phyloP scores from a whole-genome alignment of 768 basidiomycete species.

The button mushroom (Agaricus bisporus) region DNA sequence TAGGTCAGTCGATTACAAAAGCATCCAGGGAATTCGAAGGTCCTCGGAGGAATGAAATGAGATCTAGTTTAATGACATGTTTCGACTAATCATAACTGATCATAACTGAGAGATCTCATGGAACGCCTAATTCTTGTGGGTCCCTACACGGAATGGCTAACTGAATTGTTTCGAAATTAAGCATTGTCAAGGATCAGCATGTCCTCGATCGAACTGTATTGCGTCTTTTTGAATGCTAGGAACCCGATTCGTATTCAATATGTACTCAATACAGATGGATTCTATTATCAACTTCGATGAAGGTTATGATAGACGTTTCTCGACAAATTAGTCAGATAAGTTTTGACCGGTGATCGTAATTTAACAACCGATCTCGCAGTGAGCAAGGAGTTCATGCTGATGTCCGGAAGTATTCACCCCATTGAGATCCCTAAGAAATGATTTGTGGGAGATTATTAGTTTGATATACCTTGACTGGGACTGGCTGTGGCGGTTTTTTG shows the following conservation, averaged over 20 bases:
- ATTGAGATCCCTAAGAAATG: no score
- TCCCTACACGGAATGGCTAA: conserved; percentile 2
- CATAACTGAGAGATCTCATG: not conserved
- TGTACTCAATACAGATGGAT: not conserved
- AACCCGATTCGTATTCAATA: not conserved
- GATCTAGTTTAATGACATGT: not conserved
- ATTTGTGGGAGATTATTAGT: no score
- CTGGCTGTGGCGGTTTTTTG: no score
- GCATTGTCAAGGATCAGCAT: not conserved
- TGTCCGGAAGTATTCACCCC: not conserved
- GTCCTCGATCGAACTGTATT: conserved; percentile 2
- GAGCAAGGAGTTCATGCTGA: not conserved
- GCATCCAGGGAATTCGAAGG: not conserved
- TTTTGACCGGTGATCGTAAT: not conserved
- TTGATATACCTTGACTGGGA: no score
- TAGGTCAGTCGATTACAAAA: not conserved
- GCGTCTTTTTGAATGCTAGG: not conserved
- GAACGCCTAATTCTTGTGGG: conserved; percentile 5
- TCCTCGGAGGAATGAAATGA: not conserved
- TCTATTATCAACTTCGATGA: not conserved
- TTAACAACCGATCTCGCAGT: not conserved
- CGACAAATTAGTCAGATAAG: not conserved
- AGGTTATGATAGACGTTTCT: not conserved
- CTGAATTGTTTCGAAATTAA: not conserved
- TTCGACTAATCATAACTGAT: not conserved